These are phyloP conservation scores for Agaricales sp. DNA, from an alignment of 1,284 basidiomycete genomes.

Conservation along the genomic window DNA sequence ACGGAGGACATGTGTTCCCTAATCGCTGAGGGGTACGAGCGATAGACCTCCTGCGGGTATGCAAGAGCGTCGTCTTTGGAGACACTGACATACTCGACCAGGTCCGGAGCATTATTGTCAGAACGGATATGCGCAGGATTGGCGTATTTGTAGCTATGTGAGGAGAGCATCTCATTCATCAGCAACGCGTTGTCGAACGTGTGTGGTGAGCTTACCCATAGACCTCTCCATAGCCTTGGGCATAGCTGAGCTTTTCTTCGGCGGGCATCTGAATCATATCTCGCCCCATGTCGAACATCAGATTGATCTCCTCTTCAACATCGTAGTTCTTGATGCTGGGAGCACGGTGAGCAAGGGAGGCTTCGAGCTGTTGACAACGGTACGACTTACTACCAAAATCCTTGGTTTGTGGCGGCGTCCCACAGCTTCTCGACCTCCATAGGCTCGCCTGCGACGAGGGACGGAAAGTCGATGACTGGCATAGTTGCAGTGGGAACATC, in stretches of 20 bases:
- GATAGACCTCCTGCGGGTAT: no score
- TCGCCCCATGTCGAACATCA: constrained; percentile 51
- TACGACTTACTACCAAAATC: constrained; percentile 43
- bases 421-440: constrained; percentile 34
- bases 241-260: constrained; percentile 53
- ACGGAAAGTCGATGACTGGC: constrained; percentile 39
- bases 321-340: constrained; percentile 53
- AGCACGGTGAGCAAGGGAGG: not conserved
- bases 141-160: no score
- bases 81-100: constrained; percentile 57
- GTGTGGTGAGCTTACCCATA: no score
- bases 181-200: no score
- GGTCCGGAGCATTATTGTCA: constrained; percentile 45
- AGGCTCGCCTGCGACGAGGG: constrained; percentile 25
- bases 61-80: constrained; percentile 55
- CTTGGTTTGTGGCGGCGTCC: constrained; percentile 39
- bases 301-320: constrained; percentile 37
- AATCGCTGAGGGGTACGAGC: no score
- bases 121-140: no score
- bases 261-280: constrained; percentile 47
- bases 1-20: no score
- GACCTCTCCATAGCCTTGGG: constrained; percentile 52
- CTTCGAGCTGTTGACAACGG: not conserved
- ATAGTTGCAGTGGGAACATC: constrained; percentile 38
- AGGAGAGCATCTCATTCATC: no score